These are phyloP conservation scores for Lasiodiplodia sp. DNA, from an alignment of 2,329 filamentous ascomycete genomes.

Conservation along the genomic window DNA sequence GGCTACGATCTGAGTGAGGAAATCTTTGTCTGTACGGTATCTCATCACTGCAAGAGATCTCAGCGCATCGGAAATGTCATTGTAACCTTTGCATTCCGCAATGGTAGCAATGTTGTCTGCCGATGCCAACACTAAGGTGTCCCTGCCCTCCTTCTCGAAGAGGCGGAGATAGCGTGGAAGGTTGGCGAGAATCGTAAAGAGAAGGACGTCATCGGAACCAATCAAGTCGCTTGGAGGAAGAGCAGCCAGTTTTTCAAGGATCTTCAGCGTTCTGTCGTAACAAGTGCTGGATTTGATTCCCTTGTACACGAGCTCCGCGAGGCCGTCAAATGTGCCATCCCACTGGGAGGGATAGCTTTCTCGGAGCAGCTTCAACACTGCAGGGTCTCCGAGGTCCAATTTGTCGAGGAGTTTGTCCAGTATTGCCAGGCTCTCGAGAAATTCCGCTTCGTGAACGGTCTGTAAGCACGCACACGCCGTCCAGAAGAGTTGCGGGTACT, in stretches of 20 bases:
- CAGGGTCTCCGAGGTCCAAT: slow-evolving; percentile 76
- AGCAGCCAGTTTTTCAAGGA: slow-evolving; percentile 78
- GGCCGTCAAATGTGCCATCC: slow-evolving; percentile 87
- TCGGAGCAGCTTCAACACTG: slow-evolving; percentile 72
- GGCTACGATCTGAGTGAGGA: slow-evolving; percentile 75
- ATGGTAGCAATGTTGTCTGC: slow-evolving; percentile 75
- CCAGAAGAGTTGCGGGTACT: slow-evolving; percentile 98
- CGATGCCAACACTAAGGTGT: slow-evolving; percentile 59
- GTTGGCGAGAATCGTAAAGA: slow-evolving; percentile 91
- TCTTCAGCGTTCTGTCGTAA: slow-evolving; percentile 76
- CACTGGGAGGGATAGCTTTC: slow-evolving; percentile 84
- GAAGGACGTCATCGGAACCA: slow-evolving; percentile 80
- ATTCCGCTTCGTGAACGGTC: slow-evolving; percentile 95
- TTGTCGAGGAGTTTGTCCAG: slow-evolving; percentile 85
- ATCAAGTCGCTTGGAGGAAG: slow-evolving; percentile 82
- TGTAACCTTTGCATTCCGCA: slow-evolving; percentile 74
- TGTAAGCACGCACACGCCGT: slow-evolving; percentile 95
- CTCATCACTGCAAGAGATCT: slow-evolving; percentile 72
- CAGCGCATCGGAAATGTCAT: slow-evolving; percentile 72
- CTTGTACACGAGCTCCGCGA: slow-evolving; percentile 88
- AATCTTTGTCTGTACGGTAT: slow-evolving; percentile 74
- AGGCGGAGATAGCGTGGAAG: slow-evolving; percentile 83
- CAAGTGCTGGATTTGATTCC: slow-evolving; percentile 87
- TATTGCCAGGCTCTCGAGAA: slow-evolving; percentile 90
- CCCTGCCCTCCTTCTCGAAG: slow-evolving; percentile 70